Base-by-base conservation (phyloP, 2,329 filamentous ascomycete species). In the Neodidymelliopsis sp. region DNA sequence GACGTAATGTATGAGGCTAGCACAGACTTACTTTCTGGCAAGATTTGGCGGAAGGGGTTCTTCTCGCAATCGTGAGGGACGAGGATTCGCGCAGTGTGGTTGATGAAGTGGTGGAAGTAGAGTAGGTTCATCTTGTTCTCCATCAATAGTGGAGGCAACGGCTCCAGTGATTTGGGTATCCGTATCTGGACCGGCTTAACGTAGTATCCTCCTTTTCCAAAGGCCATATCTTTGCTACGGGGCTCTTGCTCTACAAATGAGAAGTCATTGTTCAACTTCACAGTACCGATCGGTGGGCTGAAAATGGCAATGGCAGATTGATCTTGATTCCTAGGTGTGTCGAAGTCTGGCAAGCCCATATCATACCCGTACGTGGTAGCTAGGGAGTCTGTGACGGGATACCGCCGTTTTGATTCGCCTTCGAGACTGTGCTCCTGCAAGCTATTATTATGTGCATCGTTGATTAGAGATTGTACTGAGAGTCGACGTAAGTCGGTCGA, bases 61-160 rank as follows among this genome's bases (percentile, higher is more conserved):
- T 82, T 75, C 44, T 79, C 76, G 63, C 83, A 86, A 60, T 86
- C 83, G 62, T 87, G 83, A 1, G 83, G 81, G 2, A 84, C 79
- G 45, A 84, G 69, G 59, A 85, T 85, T 51, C 84, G 83, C 6
- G 89, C 89, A 3, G 90, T 94, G 69, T 94, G 88, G 60, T 92
- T 90, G 50, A 94, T 78, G 65, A 94, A 87, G 61, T 86, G 84
- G 65, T 88, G 84, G 57, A 87, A 87, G 62, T 87, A 87, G 58
- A 94, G 79, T 53, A 94, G 72, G 63, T 94, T 93, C 83, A 93
- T 93, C 1, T 85, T 87, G 60, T 90, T 92, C 27, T 87, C 82
- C 31, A 82, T 73, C 22, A 91, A 75, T 8, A 81, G 74, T 4
- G 74, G 62, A 4, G 84, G 84, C 16, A 87, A 67, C 2, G 79